phyloP scores from a whole-genome alignment of 139 green algal species.

The Nannochloris sp. region DNA sequence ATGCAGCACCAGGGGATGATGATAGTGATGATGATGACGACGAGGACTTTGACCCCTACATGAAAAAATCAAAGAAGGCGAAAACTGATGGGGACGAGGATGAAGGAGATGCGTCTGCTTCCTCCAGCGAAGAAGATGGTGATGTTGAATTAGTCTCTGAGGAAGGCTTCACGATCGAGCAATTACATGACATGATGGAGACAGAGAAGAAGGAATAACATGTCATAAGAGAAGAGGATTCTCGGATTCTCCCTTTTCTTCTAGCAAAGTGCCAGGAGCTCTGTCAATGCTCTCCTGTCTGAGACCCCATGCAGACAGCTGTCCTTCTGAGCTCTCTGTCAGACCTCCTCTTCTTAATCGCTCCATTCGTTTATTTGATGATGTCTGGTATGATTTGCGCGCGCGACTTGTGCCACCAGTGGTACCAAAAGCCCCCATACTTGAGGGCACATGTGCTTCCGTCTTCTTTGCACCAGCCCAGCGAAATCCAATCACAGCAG shows the following conservation, averaged over 20 bases:
- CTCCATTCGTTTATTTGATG: no score
- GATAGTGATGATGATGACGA: conserved; percentile 26
- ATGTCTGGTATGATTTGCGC: no score
- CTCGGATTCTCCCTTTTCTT: not conserved
- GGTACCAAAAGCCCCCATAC: no score
- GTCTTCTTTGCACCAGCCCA: no score
- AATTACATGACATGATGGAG: conserved; percentile 13
- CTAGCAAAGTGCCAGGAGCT: no score
- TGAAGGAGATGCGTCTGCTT: conserved; percentile 3
- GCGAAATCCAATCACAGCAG: no score
- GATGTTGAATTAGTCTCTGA: conserved; percentile 27
- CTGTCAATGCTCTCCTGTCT: no score
- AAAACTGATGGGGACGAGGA: conserved; percentile 5
- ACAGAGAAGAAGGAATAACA: not conserved
- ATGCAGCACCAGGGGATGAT: conserved; percentile 6
- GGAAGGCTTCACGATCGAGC: conserved; percentile 14
- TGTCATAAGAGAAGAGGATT: not conserved
- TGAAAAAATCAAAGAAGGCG: conserved; percentile 5
- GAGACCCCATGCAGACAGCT: no score
- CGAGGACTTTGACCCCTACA: conserved; percentile 20
- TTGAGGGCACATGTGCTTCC: no score
- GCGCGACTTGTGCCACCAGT: no score
- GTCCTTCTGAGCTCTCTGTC: no score
- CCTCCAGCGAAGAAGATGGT: conserved; percentile 5
- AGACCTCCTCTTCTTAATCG: no score